Evolutionary conservation across 495 filamentous ascomycete species (phyloP).

Genomic region (Penicillium chermesinum): DNA sequence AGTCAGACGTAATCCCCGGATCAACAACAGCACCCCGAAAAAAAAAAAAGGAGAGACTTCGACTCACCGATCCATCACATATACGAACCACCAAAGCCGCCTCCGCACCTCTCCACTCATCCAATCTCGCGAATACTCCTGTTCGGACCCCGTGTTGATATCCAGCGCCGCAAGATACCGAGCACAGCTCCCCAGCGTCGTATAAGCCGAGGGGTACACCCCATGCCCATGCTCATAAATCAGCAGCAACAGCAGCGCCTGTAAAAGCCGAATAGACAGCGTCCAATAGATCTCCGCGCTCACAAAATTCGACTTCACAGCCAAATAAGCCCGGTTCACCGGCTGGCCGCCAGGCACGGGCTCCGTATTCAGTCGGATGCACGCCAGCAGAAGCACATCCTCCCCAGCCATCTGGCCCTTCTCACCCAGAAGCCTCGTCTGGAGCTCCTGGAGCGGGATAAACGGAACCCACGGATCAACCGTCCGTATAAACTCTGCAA

Average conservation of each 20-base stretch:
- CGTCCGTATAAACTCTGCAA: background rate
- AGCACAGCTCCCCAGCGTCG: constrained; percentile 7
- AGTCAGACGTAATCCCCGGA: too few species aligned
- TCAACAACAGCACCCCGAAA: too few species aligned
- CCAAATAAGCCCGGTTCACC: constrained; percentile 4
- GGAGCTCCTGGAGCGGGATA: constrained; percentile 5
- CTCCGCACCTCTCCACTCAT: constrained; percentile 6
- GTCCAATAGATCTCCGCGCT: constrained; percentile 7
- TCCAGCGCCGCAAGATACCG: constrained; percentile 7
- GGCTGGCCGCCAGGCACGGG: background rate
- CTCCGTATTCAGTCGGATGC: constrained; percentile 7
- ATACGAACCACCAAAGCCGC: constrained; percentile 14
- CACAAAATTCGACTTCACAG: constrained; percentile 5
- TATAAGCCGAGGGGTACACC: constrained; percentile 11
- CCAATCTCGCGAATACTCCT: constrained; percentile 1
- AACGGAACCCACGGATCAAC: constrained; percentile 7
- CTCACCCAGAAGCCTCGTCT: background rate
- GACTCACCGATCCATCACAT: constrained; percentile 14
- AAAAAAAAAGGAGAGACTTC: too few species aligned
- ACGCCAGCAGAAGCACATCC: constrained; percentile 8
- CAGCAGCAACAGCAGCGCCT: constrained; percentile 11
- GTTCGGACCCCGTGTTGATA: background rate
- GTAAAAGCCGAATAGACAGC: constrained; percentile 8
- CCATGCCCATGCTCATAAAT: constrained; percentile 12
- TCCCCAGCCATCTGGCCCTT: background rate